Conservation (phyloP, 176 grass and related monocot genomes). For the Phyllostachys edulis region DNA sequence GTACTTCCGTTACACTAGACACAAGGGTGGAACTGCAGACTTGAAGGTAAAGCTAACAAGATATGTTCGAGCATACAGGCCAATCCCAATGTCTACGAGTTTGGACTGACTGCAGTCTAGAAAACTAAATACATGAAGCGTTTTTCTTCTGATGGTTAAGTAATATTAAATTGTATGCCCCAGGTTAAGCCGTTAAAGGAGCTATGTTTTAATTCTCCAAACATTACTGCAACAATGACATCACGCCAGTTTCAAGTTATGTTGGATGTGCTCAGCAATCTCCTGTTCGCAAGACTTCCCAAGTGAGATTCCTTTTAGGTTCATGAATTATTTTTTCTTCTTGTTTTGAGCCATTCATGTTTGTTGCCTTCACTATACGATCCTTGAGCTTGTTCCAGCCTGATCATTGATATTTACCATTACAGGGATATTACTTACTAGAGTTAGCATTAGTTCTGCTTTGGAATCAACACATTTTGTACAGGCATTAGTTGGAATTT, state of each 20-base stretch:
- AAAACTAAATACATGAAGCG: conserved; percentile 29
- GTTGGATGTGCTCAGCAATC: conserved; percentile 95
- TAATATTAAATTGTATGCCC: conserved; percentile 8
- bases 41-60: conserved; percentile 65
- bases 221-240: conserved; percentile 96
- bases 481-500: not conserved
- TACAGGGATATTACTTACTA: not conserved
- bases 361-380: conserved; percentile 9
- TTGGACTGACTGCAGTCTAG: conserved; percentile 14
- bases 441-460: not conserved
- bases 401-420: not conserved
- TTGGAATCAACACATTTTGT: not conserved
- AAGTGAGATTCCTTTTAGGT: conserved; percentile 65
- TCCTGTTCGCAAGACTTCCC: conserved; percentile 80
- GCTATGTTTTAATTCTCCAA: conserved; percentile 87
- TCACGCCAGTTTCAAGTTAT: conserved; percentile 99
- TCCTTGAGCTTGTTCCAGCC: not conserved
- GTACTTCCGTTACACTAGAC: conserved; percentile 92
- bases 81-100: not conserved
- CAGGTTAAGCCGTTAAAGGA: conserved; percentile 98
- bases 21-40: conserved; percentile 95
- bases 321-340: not conserved
- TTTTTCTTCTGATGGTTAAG: conserved; percentile 34
- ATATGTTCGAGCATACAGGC: not conserved
- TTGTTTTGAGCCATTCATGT: not conserved